Base-by-base conservation (phyloP, 1,284 basidiomycete genomes). In the Tilletia walkeri region DNA sequence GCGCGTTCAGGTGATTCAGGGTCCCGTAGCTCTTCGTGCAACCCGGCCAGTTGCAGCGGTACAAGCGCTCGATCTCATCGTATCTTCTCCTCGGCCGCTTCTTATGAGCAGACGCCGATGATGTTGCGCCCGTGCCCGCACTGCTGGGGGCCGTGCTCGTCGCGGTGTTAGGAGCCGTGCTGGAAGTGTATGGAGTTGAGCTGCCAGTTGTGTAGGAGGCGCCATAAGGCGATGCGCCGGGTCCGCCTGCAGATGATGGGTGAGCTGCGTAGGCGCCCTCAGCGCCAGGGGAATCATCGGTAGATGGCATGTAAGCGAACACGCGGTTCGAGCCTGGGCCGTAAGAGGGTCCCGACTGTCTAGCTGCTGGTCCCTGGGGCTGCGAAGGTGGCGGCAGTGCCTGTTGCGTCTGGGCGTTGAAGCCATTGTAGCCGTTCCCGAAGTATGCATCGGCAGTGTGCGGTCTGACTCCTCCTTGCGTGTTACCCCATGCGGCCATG, bases 1-100 rank as follows among this genome's bases (percentile, higher is more conserved):
- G 93, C 20, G 93, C 92, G 81, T 95, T 95, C 73, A 95, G 87
- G 84, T 95, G 93, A 84, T 95, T 95, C 56, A 95, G 87, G 4
- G 92, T 94, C 24, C 92, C 92, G 80, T 94, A 93, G 63, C 90
- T 72, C 85, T 95, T 95, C 53, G 88, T 87, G 84, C 93, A 95
- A 63, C 91, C 90, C 1, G 89, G 89, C 88, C 90, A 94, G 75
- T 85, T 86, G 86, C 93, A 95, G 71, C 89, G 88, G 84, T 95
- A 95, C 61, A 94, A 86, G n/a, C 93, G 88, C 85, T 95, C 93
- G 73, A 95, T 94, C 87, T 82, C 79, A 61, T 80, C 78, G 67
- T 79, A 79, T 2, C 79, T 69, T 18, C 79, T 63, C 12, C 79
- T 73, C 34, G 78, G 79, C 10, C 78, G 76, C 65, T 80, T 80